Conservation (phyloP, 2,329 filamentous ascomycete species). For the Colletotrichum incanum region DNA sequence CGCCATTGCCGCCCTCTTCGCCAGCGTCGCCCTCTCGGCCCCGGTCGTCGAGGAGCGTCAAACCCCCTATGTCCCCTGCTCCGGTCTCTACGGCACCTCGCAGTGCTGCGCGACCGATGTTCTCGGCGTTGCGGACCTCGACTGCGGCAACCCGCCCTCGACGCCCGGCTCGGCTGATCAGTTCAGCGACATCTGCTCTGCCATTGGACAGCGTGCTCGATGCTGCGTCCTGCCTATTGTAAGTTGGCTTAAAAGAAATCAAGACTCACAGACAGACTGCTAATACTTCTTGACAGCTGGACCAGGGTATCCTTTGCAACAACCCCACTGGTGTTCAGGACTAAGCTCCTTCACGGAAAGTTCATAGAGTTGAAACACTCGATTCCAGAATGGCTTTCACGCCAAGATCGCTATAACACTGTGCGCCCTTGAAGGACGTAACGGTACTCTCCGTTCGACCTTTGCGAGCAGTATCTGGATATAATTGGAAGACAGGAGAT, state of each 20-base stretch:
- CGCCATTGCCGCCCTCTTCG: conserved; percentile 40
- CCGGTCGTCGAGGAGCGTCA: conserved; percentile 54
- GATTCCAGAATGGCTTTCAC: not conserved
- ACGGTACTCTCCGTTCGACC: conserved; percentile 8
- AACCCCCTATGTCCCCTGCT: conserved; percentile 58
- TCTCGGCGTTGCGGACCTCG: conserved; percentile 69
- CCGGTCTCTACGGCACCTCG: conserved; percentile 59
- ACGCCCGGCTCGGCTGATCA: conserved; percentile 56
- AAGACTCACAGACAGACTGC: not conserved
- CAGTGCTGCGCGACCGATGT: conserved; percentile 76
- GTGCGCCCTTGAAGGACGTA: conserved; percentile 3
- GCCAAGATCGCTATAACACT: not conserved
- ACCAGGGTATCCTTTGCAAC: conserved; percentile 56
- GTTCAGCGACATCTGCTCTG: conserved; percentile 64
- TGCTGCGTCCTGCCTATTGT: conserved; percentile 70
- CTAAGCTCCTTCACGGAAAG: conserved; percentile 35
- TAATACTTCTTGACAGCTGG: conserved; percentile 44
- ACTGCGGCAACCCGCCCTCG: conserved; percentile 65
- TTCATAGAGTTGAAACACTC: not conserved
- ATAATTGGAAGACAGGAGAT: not conserved
- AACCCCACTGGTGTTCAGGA: conserved; percentile 51
- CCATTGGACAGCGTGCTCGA: conserved; percentile 68
- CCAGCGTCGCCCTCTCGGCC: conserved; percentile 50
- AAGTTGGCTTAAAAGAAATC: not conserved
- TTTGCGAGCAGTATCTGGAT: conserved; percentile 13